phyloP scores from a whole-genome alignment of 164 flowering plant species.

The Vitis riparia region DNA sequence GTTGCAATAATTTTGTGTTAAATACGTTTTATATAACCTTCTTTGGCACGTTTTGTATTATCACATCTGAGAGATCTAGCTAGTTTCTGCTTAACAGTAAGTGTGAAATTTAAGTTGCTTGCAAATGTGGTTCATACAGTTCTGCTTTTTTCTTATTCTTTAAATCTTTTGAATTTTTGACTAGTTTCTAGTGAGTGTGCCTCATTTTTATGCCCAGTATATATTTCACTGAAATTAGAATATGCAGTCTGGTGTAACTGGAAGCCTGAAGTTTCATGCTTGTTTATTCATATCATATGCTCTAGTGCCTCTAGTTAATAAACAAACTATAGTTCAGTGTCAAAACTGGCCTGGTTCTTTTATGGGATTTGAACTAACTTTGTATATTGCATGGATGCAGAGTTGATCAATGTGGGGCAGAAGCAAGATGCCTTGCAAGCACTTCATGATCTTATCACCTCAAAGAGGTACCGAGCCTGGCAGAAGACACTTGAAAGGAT shows the following conservation, averaged over 20 bases:
- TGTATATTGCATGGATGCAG: constrained; percentile 43
- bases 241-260: background rate
- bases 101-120: background rate
- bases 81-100: background rate
- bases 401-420: constrained; percentile 92
- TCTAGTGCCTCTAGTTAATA: background rate
- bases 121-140: background rate
- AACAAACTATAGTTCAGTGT: background rate
- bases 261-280: background rate
- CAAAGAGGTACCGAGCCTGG: constrained; percentile 91
- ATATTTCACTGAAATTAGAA: background rate
- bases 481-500: constrained; percentile 80
- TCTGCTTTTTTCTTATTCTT: background rate
- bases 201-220: background rate
- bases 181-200: background rate
- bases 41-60: no score
- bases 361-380: background rate
- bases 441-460: constrained; percentile 83
- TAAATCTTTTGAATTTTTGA: background rate
- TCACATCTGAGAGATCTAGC: background rate
- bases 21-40: no score
- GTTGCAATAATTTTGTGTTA: background rate
- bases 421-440: constrained; percentile 90
- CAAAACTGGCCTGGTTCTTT: background rate
- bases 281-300: background rate